Conservation (phyloP, 2,329 filamentous ascomycete genomes). For the Diatrype stigma region DNA sequence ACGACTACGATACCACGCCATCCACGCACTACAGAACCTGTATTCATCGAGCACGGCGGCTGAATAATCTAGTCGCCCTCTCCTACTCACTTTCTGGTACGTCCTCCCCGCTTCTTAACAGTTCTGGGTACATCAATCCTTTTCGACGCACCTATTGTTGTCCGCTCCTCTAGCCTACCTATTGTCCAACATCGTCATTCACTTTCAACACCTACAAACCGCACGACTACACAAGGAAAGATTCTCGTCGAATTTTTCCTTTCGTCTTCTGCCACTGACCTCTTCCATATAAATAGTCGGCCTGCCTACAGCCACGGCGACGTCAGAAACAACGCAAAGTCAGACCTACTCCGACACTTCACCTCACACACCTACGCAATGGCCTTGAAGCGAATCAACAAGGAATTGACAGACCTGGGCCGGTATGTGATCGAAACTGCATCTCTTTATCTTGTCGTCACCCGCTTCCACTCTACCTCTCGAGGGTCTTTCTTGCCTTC, state of each 20-base stretch:
- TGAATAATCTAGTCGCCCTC: too few relatives aligned
- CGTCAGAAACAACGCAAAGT: slow-evolving; percentile 5
- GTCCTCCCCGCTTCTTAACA: neutral
- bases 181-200: neutral
- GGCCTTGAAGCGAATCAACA: slow-evolving; percentile 93
- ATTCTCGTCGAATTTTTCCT: slow-evolving; percentile 16
- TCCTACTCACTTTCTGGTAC: neutral
- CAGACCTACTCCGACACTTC: slow-evolving; percentile 7
- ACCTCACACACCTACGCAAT: slow-evolving; percentile 43
- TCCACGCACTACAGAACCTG: neutral
- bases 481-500: slow-evolving; percentile 12
- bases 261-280: slow-evolving; percentile 24
- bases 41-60: neutral
- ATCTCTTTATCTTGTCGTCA: slow-evolving; percentile 13
- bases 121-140: neutral
- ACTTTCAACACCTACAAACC: neutral
- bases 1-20: too few relatives aligned
- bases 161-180: neutral
- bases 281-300: slow-evolving; percentile 15
- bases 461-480: slow-evolving; percentile 2
- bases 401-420: slow-evolving; percentile 86
- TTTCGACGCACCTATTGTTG: neutral
- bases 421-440: slow-evolving; percentile 55
- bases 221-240: neutral
- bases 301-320: slow-evolving; percentile 6